Evolutionary conservation across 345 rosid species (phyloP).

Genomic region (Eucalyptus shirleyi): DNA sequence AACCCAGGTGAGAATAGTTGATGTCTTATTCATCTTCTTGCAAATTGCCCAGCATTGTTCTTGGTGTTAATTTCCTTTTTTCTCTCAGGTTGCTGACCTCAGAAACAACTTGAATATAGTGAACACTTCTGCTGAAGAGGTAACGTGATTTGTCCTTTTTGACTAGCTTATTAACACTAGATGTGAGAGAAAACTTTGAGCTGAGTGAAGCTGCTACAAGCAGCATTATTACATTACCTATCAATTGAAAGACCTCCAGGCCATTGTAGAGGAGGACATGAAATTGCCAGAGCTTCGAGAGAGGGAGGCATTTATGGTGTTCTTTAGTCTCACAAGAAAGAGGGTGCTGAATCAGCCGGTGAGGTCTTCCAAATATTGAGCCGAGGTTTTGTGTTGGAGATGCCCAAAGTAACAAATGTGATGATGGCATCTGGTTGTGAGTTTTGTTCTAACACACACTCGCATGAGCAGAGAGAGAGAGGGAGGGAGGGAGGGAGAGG

Average conservation of each 20-base stretch:
- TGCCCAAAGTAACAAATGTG: background rate
- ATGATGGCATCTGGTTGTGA: background rate
- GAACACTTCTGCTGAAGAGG: conserved; percentile 81
- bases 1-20: conserved; percentile 48
- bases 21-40: background rate
- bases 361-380: background rate
- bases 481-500: accelerated
- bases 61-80: background rate
- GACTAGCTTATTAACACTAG: background rate
- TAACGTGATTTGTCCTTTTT: conserved; percentile 3
- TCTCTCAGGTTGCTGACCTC: conserved; percentile 66
- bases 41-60: background rate
- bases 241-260: background rate
- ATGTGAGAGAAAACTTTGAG: background rate
- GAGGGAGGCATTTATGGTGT: background rate
- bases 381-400: background rate
- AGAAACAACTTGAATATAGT: conserved; percentile 52
- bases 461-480: background rate
- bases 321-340: background rate
- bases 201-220: background rate
- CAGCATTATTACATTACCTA: background rate
- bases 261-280: background rate
- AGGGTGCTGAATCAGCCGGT: background rate
- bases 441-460: background rate
- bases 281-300: background rate